These are phyloP conservation scores for Xylaria sp. DNA, from an alignment of 2,329 filamentous ascomycete species.

Conservation along the genomic window DNA sequence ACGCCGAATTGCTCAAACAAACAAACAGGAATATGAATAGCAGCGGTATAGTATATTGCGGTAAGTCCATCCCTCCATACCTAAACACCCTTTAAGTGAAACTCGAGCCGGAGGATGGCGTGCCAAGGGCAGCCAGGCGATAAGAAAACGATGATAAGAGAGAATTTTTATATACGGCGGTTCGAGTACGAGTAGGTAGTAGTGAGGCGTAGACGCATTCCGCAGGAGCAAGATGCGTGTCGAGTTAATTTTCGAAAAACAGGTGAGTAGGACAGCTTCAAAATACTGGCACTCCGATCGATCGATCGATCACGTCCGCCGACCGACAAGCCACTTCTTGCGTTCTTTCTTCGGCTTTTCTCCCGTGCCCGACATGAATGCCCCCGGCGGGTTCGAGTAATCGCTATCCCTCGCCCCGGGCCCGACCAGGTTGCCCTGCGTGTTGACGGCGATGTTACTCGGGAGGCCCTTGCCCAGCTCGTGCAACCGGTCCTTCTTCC, in stretches of 20 bases:
- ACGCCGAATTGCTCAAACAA: slow-evolving; percentile 23
- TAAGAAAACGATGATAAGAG: slow-evolving; percentile 11
- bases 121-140: slow-evolving; percentile 11
- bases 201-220: background rate
- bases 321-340: slow-evolving; percentile 51
- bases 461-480: slow-evolving; percentile 50
- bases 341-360: slow-evolving; percentile 46
- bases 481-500: slow-evolving; percentile 64
- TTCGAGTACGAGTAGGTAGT: slow-evolving; percentile 1
- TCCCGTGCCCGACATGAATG: slow-evolving; percentile 42
- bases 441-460: slow-evolving; percentile 40
- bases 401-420: slow-evolving; percentile 33
- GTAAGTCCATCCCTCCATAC: slow-evolving; percentile 14
- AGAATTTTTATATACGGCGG: slow-evolving; percentile 9
- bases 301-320: slow-evolving; percentile 46
- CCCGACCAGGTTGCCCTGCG: slow-evolving; percentile 36
- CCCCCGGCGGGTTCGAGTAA: slow-evolving; percentile 36
- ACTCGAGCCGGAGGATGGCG: slow-evolving; percentile 15
- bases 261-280: background rate
- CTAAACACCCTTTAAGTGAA: slow-evolving; percentile 21
- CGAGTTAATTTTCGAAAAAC: slow-evolving; percentile 6
- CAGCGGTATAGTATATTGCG: slow-evolving; percentile 14
- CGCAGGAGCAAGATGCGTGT: slow-evolving; percentile 12
- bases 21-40: slow-evolving; percentile 15
- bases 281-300: background rate